These are phyloP conservation scores for Clarireedia sp. DNA, from an alignment of 2,329 filamentous ascomycete species.

Conservation along the genomic window DNA sequence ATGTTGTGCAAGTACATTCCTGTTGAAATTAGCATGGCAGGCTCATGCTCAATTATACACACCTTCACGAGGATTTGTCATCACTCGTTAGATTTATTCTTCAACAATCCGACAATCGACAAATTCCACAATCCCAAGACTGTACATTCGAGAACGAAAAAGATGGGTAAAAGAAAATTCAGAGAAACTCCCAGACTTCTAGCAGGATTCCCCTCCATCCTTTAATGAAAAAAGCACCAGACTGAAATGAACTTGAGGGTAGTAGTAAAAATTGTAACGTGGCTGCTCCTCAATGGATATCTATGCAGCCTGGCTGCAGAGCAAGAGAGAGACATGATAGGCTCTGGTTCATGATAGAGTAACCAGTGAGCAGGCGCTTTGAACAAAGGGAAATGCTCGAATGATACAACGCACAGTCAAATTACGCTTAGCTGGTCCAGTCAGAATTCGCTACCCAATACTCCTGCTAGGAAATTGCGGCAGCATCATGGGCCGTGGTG, in stretches of 20 bases:
- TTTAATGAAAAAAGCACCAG: conserved; percentile 23
- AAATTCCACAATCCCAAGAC: neutral
- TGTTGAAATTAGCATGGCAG: conserved; percentile 6
- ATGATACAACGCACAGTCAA: conserved; percentile 31
- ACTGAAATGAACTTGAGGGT: conserved; percentile 18
- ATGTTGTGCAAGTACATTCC: conserved; percentile 3
- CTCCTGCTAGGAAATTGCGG: conserved; percentile 19
- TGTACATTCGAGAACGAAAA: neutral
- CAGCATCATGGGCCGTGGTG: conserved; percentile 18
- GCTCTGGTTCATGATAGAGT: conserved; percentile 20
- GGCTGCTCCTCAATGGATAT: conserved; percentile 29
- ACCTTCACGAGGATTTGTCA: neutral
- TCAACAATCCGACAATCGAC: no score
- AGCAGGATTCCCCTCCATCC: conserved; percentile 13
- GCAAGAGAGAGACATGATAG: conserved; percentile 27
- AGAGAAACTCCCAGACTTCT: conserved; percentile 3
- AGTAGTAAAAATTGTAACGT: conserved; percentile 27
- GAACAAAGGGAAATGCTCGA: conserved; percentile 28
- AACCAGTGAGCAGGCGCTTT: conserved; percentile 29
- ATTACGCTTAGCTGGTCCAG: conserved; percentile 29
- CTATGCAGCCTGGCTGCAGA: conserved; percentile 27
- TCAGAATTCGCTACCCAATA: conserved; percentile 25
- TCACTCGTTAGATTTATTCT: conserved; percentile 6
- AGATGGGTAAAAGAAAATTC: conserved; percentile 8
- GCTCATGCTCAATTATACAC: conserved; percentile 5